Base-by-base conservation (phyloP, 164 flowering plant genomes). In the Buxus sempervirens region DNA sequence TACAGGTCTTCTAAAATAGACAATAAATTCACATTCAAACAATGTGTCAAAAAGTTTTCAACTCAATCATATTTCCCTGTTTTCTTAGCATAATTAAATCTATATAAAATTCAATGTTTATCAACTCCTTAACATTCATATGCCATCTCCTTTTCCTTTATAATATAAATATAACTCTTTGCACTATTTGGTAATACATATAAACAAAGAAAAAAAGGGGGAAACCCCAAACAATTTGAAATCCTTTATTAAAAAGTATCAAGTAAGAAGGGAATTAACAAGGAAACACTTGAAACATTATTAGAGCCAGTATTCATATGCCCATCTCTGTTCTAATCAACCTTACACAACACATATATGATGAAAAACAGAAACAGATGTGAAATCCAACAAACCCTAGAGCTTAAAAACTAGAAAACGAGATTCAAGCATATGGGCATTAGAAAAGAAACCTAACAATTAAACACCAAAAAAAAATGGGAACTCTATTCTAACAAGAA, bases 271-370 rank as follows among this genome's bases (percentile, higher is more conserved):
- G n/a, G n/a, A n/a, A n/a, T n/a, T n/a, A n/a, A n/a, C n/a, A n/a
- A n/a, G n/a, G 36, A 10, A 22, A 10, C 25, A 66, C 74, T 61
- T 55, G 71, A 6, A 71, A 32, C 41, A 48, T 65, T 59, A 20
- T 61, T 71, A 55, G 62, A 16, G 14, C 66, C 73, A n/a, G 62
- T 21, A 51, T 71, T 70, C 51, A 66, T 72, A 48, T 62, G 62
- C 73, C 54, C 81, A 78, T 78, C 58, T 72, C 65, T 4, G 58
- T 19, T 24, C 69, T 45, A 45, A 10, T 45, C 18, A 15, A 45
- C 10, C 51, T 10, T 10, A 4, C 12, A 6, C 5, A 45, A 15
- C 18, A 2, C 51, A 45, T 45, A 10, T 45, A 15, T 45, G 13
- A 10, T 45, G 5, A 10, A 5, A 45, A 45, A 45, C 5, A 15